These are phyloP conservation scores for Moelleriella libera DNA, from an alignment of 2,329 filamentous ascomycete species.

Conservation along the genomic window DNA sequence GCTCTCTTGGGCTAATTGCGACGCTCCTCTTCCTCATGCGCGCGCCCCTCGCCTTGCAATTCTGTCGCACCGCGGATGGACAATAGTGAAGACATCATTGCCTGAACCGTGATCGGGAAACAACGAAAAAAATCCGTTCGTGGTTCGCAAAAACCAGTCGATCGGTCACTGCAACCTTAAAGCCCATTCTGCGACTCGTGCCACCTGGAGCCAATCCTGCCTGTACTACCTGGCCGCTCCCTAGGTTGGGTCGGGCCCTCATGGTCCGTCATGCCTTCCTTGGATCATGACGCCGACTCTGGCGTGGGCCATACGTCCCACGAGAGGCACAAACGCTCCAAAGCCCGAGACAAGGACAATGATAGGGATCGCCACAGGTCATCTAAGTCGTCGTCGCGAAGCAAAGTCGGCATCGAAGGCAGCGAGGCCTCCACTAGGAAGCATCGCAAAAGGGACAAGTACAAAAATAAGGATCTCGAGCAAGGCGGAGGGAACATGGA, in stretches of 20 bases:
- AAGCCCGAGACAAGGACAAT: constrained; percentile 10
- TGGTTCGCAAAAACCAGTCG: background rate
- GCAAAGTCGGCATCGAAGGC: constrained; percentile 23
- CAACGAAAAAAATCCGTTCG: background rate
- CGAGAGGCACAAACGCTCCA: constrained; percentile 25
- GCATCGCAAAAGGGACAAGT: constrained; percentile 18
- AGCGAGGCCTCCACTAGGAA: constrained; percentile 23
- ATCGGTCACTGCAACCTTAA: background rate
- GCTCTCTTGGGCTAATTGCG: too few species aligned
- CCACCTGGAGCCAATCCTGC: background rate
- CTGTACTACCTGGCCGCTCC: background rate
- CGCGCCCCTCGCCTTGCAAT: too few species aligned
- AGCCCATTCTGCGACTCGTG: too few species aligned
- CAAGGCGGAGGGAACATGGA: too few species aligned
- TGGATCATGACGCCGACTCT: constrained; percentile 25
- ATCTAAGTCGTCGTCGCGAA: constrained; percentile 26
- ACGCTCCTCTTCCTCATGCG: too few species aligned
- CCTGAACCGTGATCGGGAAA: background rate
- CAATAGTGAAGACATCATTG: background rate
- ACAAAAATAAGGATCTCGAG: constrained; percentile 15
- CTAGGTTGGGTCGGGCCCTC: background rate
- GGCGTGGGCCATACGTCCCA: constrained; percentile 20
- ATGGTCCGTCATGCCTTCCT: constrained; percentile 22
- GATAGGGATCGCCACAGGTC: constrained; percentile 24
- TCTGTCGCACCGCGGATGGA: too few species aligned